Evolutionary conservation across 1,139 yeast genomes (phyloP).

Genomic region (Yarrowia galli): DNA sequence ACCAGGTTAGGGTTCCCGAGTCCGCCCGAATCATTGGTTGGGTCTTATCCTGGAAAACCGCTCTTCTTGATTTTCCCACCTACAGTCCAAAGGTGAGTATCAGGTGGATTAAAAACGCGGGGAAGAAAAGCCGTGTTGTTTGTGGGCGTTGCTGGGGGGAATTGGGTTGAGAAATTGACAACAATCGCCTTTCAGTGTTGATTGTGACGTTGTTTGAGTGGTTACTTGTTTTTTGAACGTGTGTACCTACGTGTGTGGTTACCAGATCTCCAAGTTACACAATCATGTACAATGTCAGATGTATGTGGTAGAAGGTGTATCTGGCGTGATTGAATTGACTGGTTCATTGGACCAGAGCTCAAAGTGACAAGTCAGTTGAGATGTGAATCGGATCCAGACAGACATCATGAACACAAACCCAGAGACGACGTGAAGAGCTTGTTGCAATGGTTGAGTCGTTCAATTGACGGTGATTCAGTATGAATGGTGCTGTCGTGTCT

Average conservation of each 20-base stretch:
- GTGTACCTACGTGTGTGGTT: not conserved
- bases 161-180: not conserved
- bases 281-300: not conserved
- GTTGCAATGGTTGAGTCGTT: too few relatives aligned
- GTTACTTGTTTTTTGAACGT: not conserved
- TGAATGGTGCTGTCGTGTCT: too few relatives aligned
- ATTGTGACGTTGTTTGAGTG: too few relatives aligned
- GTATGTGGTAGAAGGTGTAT: not conserved
- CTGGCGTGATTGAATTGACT: too few relatives aligned
- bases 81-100: slow-evolving; percentile 35
- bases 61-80: slow-evolving; percentile 34
- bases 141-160: not conserved
- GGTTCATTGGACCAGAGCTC: too few relatives aligned
- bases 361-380: too few relatives aligned
- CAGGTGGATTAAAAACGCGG: not conserved
- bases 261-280: not conserved
- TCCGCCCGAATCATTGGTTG: slow-evolving; percentile 36
- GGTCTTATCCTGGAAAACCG: slow-evolving; percentile 33
- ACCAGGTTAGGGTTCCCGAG: slow-evolving; percentile 34
- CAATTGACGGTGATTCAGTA: too few relatives aligned
- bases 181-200: too few relatives aligned
- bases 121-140: not conserved
- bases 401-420: too few relatives aligned
- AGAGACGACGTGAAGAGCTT: too few relatives aligned
- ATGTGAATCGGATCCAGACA: too few relatives aligned